Conservation (phyloP, 495 filamentous ascomycete genomes). For the Evernia prunastri region DNA sequence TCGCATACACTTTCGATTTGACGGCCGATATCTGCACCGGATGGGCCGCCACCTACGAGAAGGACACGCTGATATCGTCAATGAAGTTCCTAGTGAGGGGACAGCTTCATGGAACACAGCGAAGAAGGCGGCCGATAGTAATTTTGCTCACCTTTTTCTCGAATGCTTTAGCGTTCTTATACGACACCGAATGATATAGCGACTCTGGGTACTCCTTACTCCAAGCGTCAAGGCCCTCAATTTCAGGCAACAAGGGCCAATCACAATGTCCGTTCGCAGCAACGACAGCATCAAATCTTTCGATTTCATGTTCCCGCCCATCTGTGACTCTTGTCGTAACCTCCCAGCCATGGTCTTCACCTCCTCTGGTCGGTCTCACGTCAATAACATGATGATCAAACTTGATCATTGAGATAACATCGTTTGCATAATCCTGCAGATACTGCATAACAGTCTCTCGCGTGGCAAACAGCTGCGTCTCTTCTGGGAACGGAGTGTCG, state of each 20-base stretch:
- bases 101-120: too few relatives aligned
- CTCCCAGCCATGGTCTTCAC: background rate
- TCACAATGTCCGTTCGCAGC: background rate
- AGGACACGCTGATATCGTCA: constrained; percentile 63
- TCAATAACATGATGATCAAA: background rate
- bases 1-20: constrained; percentile 56
- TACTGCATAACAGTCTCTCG: constrained; percentile 35
- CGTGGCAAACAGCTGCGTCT: constrained; percentile 62
- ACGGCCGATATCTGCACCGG: constrained; percentile 68
- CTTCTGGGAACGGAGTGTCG: constrained; percentile 56
- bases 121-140: too few relatives aligned
- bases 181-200: too few relatives aligned
- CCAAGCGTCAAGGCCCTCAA: background rate
- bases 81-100: constrained; percentile 26
- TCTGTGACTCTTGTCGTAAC: background rate
- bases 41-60: constrained; percentile 69
- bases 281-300: background rate
- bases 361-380: background rate
- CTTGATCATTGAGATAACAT: background rate
- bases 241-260: background rate
- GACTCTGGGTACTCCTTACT: background rate
- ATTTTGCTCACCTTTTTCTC: too few relatives aligned
- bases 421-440: background rate
- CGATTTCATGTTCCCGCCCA: background rate
- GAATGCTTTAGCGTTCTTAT: too few relatives aligned